These are phyloP conservation scores for Aspergillus sp. DNA, from an alignment of 2,329 filamentous ascomycete genomes.

Conservation along the genomic window DNA sequence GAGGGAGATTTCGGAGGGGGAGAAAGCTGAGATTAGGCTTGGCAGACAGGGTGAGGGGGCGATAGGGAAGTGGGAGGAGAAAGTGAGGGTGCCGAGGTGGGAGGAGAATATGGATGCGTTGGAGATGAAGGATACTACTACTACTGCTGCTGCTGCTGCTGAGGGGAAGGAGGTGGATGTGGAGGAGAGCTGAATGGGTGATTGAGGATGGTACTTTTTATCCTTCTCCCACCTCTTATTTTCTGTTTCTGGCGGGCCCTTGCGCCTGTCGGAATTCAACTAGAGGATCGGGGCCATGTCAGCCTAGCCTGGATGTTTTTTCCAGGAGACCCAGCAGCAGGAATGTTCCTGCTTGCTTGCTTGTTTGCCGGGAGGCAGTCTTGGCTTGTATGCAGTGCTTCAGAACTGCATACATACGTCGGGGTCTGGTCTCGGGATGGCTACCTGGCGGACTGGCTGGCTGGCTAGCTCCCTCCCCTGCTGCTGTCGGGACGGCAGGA, in stretches of 20 bases:
- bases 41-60: slow-evolving; percentile 32
- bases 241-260: neutral
- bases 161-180: neutral
- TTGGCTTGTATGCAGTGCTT: too few relatives aligned
- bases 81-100: slow-evolving; percentile 37
- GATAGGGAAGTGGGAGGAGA: slow-evolving; percentile 35
- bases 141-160: slow-evolving; percentile 11
- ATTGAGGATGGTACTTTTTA: neutral
- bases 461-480: neutral
- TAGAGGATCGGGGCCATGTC: neutral
- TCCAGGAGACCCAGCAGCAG: neutral
- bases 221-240: neutral
- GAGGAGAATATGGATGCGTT: slow-evolving; percentile 43
- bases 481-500: neutral
- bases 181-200: neutral
- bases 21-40: slow-evolving; percentile 33
- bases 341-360: neutral
- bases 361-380: too few relatives aligned
- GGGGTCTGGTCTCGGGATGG: neutral
- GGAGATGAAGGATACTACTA: slow-evolving; percentile 33
- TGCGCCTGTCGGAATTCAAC: neutral
- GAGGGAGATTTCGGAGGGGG: slow-evolving; percentile 13
- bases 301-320: neutral
- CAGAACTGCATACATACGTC: neutral
- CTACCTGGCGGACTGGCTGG: too few relatives aligned